These are phyloP conservation scores for Aspergillus aculeatus DNA, from an alignment of 2,329 filamentous ascomycete genomes.

Conservation along the genomic window DNA sequence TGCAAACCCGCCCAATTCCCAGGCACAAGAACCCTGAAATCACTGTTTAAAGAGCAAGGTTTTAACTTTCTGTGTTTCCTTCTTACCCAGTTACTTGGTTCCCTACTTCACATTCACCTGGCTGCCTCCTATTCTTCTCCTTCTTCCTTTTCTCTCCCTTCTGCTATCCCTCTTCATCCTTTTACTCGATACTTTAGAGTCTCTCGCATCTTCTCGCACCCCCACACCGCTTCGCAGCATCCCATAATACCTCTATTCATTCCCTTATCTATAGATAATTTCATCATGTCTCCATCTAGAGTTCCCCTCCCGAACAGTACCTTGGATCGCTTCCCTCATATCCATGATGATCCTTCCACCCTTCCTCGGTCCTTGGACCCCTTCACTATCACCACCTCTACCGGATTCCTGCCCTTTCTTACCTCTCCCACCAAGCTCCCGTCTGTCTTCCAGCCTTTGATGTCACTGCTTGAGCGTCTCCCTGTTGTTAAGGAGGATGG, in stretches of 20 bases:
- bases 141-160: neutral
- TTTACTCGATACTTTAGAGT: neutral
- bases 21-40: slow-evolving; percentile 17
- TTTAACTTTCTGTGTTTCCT: slow-evolving; percentile 1
- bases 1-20: slow-evolving; percentile 30
- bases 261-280: slow-evolving; percentile 1
- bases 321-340: slow-evolving; percentile 43
- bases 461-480: slow-evolving; percentile 71
- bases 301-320: slow-evolving; percentile 31
- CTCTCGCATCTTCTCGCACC: neutral
- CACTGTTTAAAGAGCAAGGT: slow-evolving; percentile 11
- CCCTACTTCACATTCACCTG: too few relatives aligned
- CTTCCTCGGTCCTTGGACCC: slow-evolving; percentile 45
- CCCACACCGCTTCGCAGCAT: slow-evolving; percentile 4
- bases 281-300: slow-evolving; percentile 39
- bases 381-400: slow-evolving; percentile 49
- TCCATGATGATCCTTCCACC: slow-evolving; percentile 44
- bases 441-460: slow-evolving; percentile 68
- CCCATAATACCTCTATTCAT: slow-evolving; percentile 5
- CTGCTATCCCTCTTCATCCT: neutral
- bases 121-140: neutral
- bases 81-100: slow-evolving; percentile 7
- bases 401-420: slow-evolving; percentile 46
- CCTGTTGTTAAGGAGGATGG: slow-evolving; percentile 75
- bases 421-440: slow-evolving; percentile 58